Evolutionary conservation across 139 green algal species (phyloP), one percentile per base, ranked within the genome.

Genomic region (Desmodesmus armatus): DNA sequence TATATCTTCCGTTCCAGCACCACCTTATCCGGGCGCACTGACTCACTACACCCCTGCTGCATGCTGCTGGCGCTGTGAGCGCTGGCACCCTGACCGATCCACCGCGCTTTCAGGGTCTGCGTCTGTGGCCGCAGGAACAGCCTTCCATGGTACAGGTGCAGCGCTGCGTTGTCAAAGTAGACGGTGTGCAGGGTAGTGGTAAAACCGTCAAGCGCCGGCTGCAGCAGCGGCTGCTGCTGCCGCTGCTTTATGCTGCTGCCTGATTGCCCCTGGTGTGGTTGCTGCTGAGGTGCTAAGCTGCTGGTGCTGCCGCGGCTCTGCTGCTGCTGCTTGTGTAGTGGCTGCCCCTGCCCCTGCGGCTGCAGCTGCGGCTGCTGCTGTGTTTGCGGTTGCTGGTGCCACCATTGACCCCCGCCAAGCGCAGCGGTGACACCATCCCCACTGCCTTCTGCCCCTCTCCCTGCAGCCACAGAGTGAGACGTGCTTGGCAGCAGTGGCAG

Each of bases 61-160:
- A 35, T 4, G 44, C 44, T 40, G 74, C 27, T 15, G 60, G n/a
- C 53, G n/a, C n/a, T n/a, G n/a, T n/a, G n/a, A n/a, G n/a, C 71
- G 43, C 55, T 63, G 39, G 31, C 73, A 43, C 23, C 37, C 6
- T 71, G 60, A 11, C 29, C 60, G 0, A 75, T 74, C 81, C 81
- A 87, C 6, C 51, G 49, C 43, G 82, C 74, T 69, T 85, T 78
- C 5, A 89, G 40, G 47, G 66, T 83, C 62, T 78, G 95, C 60
- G 80, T 94, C 87, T 78, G 96, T 29, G 55, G 96, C 89, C 49
- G 94, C 86, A 97, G 94, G 86, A 97, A 96, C 74, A 99, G 90
- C 40, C 96, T 92, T 29, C 88, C 93, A 80, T 98, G 94, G 89
- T 99, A 99, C 58, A 98, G 90, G 89, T 98, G 95, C 65, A 98